A percentile compares a stretch with the other conserved stretches of the same genome.
These are phyloP conservation scores for Euphorbia tirucalli DNA, from an alignment of 345 rosid genomes.

Conservation along the genomic window DNA sequence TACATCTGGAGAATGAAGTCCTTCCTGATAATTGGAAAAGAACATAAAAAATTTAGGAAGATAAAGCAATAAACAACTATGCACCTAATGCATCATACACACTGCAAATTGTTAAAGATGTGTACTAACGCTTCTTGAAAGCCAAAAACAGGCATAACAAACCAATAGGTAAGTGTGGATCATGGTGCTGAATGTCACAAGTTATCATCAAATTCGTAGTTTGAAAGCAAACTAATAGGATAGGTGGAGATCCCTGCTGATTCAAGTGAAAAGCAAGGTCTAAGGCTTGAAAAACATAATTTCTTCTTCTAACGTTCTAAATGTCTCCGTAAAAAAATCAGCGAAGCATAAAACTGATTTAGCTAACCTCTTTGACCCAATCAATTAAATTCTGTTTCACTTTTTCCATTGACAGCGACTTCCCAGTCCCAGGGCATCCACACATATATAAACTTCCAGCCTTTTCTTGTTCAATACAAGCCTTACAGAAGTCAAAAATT, in stretches of 20 bases:
- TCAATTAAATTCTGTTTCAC: constrained; percentile 49
- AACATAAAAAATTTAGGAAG: not conserved
- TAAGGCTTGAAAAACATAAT: too few relatives aligned
- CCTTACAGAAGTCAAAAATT: constrained; percentile 66
- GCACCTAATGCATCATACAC: not conserved
- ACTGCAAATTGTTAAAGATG: too few relatives aligned
- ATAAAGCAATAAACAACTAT: not conserved
- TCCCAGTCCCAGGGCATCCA: constrained; percentile 92
- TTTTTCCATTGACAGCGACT: constrained; percentile 74
- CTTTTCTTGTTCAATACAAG: constrained; percentile 51
- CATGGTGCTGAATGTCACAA: too few relatives aligned
- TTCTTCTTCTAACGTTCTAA: too few relatives aligned
- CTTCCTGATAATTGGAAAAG: constrained; percentile 40
- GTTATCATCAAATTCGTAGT: too few relatives aligned
- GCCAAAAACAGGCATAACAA: too few relatives aligned
- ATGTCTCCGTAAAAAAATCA: too few relatives aligned
- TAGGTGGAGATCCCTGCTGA: too few relatives aligned
- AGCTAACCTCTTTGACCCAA: constrained; percentile 62
- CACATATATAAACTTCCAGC: constrained; percentile 76
- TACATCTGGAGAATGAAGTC: constrained; percentile 51
- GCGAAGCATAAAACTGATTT: not conserved
- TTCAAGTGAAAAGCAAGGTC: too few relatives aligned
- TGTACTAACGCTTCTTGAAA: too few relatives aligned
- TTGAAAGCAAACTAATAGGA: too few relatives aligned
- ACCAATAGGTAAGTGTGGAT: too few relatives aligned